These are phyloP conservation scores for Globisporangium perplexum DNA, from an alignment of 352 stramenopile species.

Conservation along the genomic window DNA sequence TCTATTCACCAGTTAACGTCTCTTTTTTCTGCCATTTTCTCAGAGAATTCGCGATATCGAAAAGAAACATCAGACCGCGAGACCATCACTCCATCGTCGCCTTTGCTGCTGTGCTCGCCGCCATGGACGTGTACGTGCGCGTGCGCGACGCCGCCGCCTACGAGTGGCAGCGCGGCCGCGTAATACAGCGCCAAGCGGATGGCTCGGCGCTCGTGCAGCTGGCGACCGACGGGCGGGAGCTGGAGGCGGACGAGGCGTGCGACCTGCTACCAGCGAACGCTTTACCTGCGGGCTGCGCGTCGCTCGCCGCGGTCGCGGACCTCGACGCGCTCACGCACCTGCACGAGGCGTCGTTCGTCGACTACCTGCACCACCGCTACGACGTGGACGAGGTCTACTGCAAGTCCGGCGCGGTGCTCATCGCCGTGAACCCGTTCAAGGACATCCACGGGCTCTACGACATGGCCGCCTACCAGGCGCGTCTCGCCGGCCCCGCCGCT, in stretches of 20 bases:
- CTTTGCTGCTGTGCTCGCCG: too few species aligned
- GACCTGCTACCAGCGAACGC: conserved; percentile 59
- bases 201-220: neutral
- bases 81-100: neutral
- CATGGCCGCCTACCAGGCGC: conserved; percentile 27
- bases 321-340: conserved; percentile 70
- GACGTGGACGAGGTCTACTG: conserved; percentile 72
- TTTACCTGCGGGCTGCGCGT: conserved; percentile 17
- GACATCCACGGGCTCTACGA: conserved; percentile 66
- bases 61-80: neutral
- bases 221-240: conserved; percentile 5
- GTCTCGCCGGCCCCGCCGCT: conserved; percentile 12
- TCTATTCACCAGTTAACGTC: too few species aligned
- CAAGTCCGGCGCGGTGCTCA: conserved; percentile 58
- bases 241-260: conserved; percentile 39
- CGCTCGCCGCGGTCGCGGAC: conserved; percentile 57
- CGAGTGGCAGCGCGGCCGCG: conserved; percentile 37
- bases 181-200: conserved; percentile 30
- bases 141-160: conserved; percentile 26
- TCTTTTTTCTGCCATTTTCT: too few species aligned
- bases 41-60: neutral
- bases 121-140: conserved; percentile 62
- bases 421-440: conserved; percentile 81
- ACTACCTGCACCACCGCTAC: conserved; percentile 75
- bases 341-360: conserved; percentile 75